Conservation (phyloP, 208 protist species). For the Trypanosoma mega region DNA sequence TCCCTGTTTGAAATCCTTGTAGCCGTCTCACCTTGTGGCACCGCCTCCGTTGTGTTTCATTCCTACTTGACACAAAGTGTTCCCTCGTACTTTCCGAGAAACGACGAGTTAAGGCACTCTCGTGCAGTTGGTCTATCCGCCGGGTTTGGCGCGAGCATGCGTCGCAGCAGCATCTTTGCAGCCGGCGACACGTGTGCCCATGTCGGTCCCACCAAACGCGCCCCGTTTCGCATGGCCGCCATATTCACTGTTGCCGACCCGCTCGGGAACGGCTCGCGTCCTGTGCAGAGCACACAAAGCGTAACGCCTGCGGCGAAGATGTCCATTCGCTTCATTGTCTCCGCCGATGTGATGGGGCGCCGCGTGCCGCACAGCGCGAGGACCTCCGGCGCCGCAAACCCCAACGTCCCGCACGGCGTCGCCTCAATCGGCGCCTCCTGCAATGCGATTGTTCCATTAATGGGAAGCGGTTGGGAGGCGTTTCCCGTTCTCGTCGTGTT, state of each 20-base stretch:
- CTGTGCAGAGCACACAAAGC: constrained; percentile 54
- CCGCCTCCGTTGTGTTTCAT: no score
- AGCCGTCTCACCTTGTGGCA: no score
- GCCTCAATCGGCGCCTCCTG: no score
- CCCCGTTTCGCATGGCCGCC: constrained; percentile 35
- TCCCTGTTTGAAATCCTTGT: no score
- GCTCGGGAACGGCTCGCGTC: constrained; percentile 55
- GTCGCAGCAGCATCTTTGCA: constrained; percentile 39
- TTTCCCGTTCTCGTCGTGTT: no score
- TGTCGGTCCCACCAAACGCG: constrained; percentile 40
- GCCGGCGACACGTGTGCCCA: constrained; percentile 49
- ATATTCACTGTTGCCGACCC: constrained; percentile 40
- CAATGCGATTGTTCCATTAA: no score
- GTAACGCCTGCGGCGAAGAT: constrained; percentile 64
- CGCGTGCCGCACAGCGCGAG: no score
- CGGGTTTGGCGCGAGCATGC: constrained; percentile 39
- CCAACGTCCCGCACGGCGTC: no score
- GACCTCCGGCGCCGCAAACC: no score
- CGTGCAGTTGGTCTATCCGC: constrained; percentile 39
- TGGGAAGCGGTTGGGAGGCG: no score
- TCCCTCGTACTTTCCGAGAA: constrained; percentile 36
- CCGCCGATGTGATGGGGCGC: constrained; percentile 31
- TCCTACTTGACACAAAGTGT: no score
- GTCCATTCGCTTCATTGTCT: constrained; percentile 56
- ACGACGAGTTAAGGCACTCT: constrained; percentile 46